A percentile compares a stretch with the other conserved stretches of the same genome.
phyloP scores from a whole-genome alignment of 805 yeast species.

The Wickerhamiella galacta region DNA sequence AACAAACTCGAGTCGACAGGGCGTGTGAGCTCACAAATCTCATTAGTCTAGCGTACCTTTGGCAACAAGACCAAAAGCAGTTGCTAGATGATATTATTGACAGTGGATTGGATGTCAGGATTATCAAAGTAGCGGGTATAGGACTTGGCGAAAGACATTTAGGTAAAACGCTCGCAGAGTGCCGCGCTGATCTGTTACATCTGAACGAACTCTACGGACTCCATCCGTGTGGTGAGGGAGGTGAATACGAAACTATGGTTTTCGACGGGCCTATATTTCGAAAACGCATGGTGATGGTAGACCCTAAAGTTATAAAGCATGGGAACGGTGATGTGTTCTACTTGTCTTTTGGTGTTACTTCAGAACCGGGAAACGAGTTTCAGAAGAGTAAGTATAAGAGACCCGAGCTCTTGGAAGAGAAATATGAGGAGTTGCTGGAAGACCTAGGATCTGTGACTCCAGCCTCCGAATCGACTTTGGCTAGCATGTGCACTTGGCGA shows the following conservation, averaged over 20 bases:
- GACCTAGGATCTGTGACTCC: neutral
- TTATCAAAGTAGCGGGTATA: conserved; percentile 85
- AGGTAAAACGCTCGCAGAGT: conserved; percentile 47
- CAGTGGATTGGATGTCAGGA: conserved; percentile 55
- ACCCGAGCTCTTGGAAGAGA: too few species aligned
- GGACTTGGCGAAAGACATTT: conserved; percentile 56
- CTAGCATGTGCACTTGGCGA: too few species aligned
- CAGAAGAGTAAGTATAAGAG: too few species aligned
- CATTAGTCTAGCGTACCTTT: conserved; percentile 55
- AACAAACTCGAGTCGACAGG: conserved; percentile 81
- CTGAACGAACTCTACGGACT: conserved; percentile 57
- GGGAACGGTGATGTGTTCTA: conserved; percentile 47
- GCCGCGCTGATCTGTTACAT: conserved; percentile 36
- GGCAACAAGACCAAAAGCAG: conserved; percentile 77
- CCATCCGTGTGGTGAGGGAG: conserved; percentile 97
- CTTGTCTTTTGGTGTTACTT: conserved; percentile 27
- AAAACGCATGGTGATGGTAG: conserved; percentile 29
- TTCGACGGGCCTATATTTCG: conserved; percentile 77
- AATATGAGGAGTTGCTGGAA: neutral
- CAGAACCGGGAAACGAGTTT: conserved; percentile 32
- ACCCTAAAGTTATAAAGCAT: conserved; percentile 28
- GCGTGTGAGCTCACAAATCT: conserved; percentile 65
- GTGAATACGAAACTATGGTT: conserved; percentile 90
- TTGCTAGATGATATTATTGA: conserved; percentile 69
- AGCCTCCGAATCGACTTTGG: neutral